A percentile compares a stretch with the other conserved stretches of the same genome.
Conservation (phyloP, 2,329 filamentous ascomycete genomes). For the Diaporthe ilicicola region DNA sequence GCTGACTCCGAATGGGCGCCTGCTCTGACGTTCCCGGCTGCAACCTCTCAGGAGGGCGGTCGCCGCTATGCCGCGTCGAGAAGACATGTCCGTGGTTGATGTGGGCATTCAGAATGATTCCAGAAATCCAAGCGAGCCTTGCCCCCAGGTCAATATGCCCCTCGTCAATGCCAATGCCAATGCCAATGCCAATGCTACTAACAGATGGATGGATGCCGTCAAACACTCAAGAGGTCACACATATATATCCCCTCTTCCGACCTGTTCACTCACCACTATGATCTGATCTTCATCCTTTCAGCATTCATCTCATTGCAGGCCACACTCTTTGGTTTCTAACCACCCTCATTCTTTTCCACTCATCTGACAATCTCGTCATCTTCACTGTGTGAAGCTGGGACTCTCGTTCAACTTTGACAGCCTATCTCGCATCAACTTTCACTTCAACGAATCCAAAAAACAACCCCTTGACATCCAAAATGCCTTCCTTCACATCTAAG, state of each 20-base stretch:
- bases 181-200: neutral
- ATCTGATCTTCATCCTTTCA: slow-evolving; percentile 1
- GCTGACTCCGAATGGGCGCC: slow-evolving; percentile 17
- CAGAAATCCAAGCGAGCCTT: slow-evolving; percentile 2
- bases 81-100: neutral
- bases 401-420: slow-evolving; percentile 26
- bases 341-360: slow-evolving; percentile 23
- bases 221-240: neutral
- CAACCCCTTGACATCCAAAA: slow-evolving; percentile 22
- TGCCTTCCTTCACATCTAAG: slow-evolving; percentile 36
- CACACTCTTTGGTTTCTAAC: slow-evolving; percentile 26
- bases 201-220: neutral
- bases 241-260: slow-evolving; percentile 6
- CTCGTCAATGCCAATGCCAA: neutral
- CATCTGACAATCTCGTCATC: slow-evolving; percentile 27
- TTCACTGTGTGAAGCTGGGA: slow-evolving; percentile 36
- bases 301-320: slow-evolving; percentile 25
- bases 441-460: slow-evolving; percentile 9
- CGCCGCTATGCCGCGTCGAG: slow-evolving; percentile 11
- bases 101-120: slow-evolving; percentile 6
- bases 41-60: slow-evolving; percentile 6
- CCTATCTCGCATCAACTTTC: neutral
- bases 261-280: neutral
- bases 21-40: slow-evolving; percentile 16
- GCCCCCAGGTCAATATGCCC: neutral